Percentiles rank a stretch among this genome's conserved stretches.
These are phyloP conservation scores for Thermochaetoides dissita DNA, from an alignment of 2,329 filamentous ascomycete genomes.

Conservation along the genomic window DNA sequence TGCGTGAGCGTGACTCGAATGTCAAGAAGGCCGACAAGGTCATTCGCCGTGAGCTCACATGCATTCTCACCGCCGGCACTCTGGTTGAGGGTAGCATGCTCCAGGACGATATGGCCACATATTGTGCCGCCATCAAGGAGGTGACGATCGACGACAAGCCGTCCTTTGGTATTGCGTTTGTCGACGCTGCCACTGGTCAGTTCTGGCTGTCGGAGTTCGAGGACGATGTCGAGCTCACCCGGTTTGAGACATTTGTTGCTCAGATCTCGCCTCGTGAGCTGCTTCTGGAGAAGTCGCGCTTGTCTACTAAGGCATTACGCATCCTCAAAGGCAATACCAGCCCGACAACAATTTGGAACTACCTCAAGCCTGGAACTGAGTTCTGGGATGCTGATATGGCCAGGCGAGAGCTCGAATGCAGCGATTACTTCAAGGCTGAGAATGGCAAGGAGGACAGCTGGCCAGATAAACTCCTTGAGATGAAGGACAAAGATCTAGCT, in stretches of 20 bases:
- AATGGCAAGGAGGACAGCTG: constrained; percentile 47
- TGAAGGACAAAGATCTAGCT: constrained; percentile 61
- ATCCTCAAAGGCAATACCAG: constrained; percentile 93
- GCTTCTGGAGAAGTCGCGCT: constrained; percentile 69
- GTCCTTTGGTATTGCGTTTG: constrained; percentile 81
- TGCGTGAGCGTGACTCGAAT: constrained; percentile 79
- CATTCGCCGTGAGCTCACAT: constrained; percentile 79
- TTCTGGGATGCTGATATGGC: constrained; percentile 83
- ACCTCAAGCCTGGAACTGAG: constrained; percentile 71
- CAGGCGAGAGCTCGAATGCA: constrained; percentile 64
- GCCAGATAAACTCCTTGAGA: constrained; percentile 61
- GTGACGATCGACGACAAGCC: constrained; percentile 58
- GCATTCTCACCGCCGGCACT: constrained; percentile 82
- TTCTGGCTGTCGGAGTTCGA: constrained; percentile 87
- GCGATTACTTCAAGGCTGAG: constrained; percentile 61
- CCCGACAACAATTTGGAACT: constrained; percentile 90
- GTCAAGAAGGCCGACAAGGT: constrained; percentile 73
- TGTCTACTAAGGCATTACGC: constrained; percentile 78
- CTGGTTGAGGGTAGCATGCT: constrained; percentile 94
- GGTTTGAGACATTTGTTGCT: constrained; percentile 92
- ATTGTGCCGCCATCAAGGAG: constrained; percentile 90
- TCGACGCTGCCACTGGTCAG: constrained; percentile 88
- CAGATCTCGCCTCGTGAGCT: constrained; percentile 83
- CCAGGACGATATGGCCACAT: constrained; percentile 94
- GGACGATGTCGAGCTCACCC: constrained; percentile 86